Evolutionary conservation across 2,329 filamentous ascomycete genomes (phyloP).

Genomic region (Xylaria sp.): DNA sequence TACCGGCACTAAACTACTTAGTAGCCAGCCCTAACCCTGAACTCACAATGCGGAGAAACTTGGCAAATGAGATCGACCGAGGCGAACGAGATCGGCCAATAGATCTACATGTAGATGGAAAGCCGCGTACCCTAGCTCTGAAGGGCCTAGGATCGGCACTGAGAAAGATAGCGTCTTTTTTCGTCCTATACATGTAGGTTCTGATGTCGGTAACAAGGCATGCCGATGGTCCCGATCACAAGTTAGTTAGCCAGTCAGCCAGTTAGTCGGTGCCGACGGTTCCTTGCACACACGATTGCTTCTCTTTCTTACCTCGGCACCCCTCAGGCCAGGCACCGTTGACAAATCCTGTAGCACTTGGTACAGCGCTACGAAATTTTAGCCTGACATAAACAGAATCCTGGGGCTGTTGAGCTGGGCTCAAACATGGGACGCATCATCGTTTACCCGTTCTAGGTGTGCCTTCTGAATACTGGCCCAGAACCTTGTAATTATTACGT

Average conservation of each 20-base stretch:
- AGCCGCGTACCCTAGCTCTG: background rate
- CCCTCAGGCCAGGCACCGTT: background rate
- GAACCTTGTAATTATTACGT: too few species aligned
- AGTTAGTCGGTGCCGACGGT: too few species aligned
- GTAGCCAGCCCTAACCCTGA: background rate
- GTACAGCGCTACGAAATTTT: background rate
- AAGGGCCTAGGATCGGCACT: background rate
- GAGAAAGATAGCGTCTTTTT: background rate
- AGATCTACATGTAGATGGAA: background rate
- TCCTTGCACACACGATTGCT: background rate
- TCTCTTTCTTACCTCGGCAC: too few species aligned
- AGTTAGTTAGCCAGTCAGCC: too few species aligned
- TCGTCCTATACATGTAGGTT: background rate
- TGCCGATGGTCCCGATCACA: background rate
- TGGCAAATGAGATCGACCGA: background rate
- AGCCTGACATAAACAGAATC: background rate
- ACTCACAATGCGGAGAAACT: background rate
- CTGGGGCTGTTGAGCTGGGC: background rate
- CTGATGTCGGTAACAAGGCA: background rate
- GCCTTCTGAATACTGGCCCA: too few species aligned
- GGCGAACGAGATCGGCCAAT: background rate
- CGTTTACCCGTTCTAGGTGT: conserved; percentile 14
- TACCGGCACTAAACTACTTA: too few species aligned
- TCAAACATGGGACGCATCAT: background rate
- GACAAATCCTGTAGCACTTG: background rate